Conservation (phyloP, 176 grass and related monocot species). For the Phyllostachys edulis region DNA sequence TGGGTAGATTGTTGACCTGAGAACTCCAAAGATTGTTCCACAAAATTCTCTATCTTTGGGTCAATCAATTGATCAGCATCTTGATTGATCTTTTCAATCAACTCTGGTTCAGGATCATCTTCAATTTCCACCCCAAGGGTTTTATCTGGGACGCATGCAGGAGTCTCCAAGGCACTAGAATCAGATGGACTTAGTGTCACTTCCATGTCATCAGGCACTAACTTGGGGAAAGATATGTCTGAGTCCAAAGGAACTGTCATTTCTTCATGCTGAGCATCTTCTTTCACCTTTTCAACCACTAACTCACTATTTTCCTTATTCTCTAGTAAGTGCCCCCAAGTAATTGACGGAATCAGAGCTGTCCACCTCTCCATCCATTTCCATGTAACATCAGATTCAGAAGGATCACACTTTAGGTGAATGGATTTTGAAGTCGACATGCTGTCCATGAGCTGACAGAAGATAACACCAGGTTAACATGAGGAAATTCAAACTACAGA, state of each 20-base stretch:
- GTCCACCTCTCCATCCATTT: conserved; percentile 97
- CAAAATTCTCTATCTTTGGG: conserved; percentile 26
- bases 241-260: conserved; percentile 35
- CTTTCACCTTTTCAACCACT: conserved; percentile 30
- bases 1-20: conserved; percentile 34
- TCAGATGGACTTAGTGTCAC: conserved; percentile 27
- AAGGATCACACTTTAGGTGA: conserved; percentile 84
- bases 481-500: conserved; percentile 26
- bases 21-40: conserved; percentile 30
- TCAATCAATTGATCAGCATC: conserved; percentile 13
- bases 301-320: conserved; percentile 45
- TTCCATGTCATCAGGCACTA: conserved; percentile 35
- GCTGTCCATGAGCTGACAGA: conserved; percentile 71
- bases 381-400: conserved; percentile 76
- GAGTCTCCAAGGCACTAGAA: conserved; percentile 28
- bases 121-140: conserved; percentile 14
- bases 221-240: conserved; percentile 34
- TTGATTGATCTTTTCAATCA: conserved; percentile 38
- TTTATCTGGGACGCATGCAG: conserved; percentile 33
- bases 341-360: conserved; percentile 38
- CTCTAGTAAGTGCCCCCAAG: conserved; percentile 26
- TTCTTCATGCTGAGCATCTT: conserved; percentile 21
- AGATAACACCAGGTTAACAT: conserved; percentile 36
- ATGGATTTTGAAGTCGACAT: conserved; percentile 54
- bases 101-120: conserved; percentile 40